Base-by-base conservation (phyloP, 2,329 filamentous ascomycete genomes). In the Penicillium sp. region DNA sequence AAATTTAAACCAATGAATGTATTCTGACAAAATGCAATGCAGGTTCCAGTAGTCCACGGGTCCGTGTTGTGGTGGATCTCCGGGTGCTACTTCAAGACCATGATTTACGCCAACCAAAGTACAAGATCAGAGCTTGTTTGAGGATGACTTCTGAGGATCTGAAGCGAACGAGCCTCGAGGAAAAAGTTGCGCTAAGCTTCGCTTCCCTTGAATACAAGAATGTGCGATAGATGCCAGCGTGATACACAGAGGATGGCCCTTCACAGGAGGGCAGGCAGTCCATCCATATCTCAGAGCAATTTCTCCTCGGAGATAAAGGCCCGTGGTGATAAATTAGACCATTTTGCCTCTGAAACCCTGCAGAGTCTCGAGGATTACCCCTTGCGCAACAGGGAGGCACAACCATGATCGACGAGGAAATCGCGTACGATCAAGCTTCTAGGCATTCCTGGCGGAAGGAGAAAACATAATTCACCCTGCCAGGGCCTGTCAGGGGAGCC, bases 361-460 rank as follows among this genome's bases (percentile, higher is more conserved):
- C 31, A 42, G 24, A 38, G 18, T 14, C 24, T 27, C 24, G 24
- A 42, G 44, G 36, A 47, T 21, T 18, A 46, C 29, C 62, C 62
- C 62, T 65, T 65, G 57, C 62, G 58, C 60, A 40, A 21, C 22
- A 53, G 24, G 50, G 14, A 53, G 50, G 50, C 50, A 24, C 36
- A 56, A 47, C 43, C 22, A 56, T 55, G 58, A 63, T 65, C 57
- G 47, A 51, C 59, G 52, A 40, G 34, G 44, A 55, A 22, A 56
- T 60, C 36, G 29, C 40, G 53, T 54, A 13, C 41, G 51, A 57
- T 39, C 40, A 61, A 64, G 57, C 57, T 48, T 65, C 47, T 45
- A 50, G 42, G 48, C 61, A 65, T 64, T 64, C 61, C 47, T 38
- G 14, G 40, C 16, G 22, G 34, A 21, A 32, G 31, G 13, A 29